Percentiles rank a stretch among this genome's conserved stretches.
phyloP scores from a whole-genome alignment of 257 asterid species.

The Solanum dulcamara region DNA sequence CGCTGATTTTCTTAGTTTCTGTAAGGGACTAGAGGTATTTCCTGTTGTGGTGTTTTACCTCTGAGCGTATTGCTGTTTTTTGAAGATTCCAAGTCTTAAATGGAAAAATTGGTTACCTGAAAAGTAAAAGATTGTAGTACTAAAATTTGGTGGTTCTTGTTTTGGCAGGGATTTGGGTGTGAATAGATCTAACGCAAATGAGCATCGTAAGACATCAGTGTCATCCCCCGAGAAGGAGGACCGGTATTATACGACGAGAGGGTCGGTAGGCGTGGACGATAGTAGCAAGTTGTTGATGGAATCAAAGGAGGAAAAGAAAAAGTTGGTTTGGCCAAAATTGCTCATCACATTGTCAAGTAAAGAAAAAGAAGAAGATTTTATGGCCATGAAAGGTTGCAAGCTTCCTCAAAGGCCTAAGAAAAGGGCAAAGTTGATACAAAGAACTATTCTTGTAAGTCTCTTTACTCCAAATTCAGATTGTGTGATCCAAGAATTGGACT shows the following conservation, averaged over 20 bases:
- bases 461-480: neutral
- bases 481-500: neutral
- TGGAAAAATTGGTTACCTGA: no score
- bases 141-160: neutral
- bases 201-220: constrained; percentile 34
- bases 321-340: constrained; percentile 27
- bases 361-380: constrained; percentile 36
- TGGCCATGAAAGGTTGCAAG: constrained; percentile 40
- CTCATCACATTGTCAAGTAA: constrained; percentile 24
- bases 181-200: constrained; percentile 39
- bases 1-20: neutral
- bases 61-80: neutral
- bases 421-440: constrained; percentile 29
- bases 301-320: constrained; percentile 26
- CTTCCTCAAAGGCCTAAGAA: constrained; percentile 46
- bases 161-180: constrained; percentile 53
- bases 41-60: neutral
- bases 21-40: neutral
- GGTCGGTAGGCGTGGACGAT: constrained; percentile 64
- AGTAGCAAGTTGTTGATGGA: constrained; percentile 31
- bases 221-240: constrained; percentile 87
- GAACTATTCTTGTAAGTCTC: constrained; percentile 21
- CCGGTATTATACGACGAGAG: constrained; percentile 68
- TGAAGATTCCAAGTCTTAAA: neutral
- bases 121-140: neutral